Conservation (phyloP, 2,329 filamentous ascomycete genomes). For the Orbilia oligospora region DNA sequence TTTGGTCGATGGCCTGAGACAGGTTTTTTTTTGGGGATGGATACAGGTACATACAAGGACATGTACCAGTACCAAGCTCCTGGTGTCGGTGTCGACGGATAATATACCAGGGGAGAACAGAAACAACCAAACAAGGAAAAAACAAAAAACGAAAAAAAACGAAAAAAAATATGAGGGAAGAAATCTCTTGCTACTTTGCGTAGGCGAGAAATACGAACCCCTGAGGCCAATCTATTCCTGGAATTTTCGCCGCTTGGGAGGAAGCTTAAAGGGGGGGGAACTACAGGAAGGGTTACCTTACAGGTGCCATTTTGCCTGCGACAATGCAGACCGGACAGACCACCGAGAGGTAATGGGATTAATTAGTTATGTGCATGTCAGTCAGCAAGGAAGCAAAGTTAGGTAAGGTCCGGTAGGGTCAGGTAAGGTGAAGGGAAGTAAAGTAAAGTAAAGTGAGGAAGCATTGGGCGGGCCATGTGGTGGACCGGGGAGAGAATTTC, state of each 20-base stretch:
- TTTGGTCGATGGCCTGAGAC: neutral
- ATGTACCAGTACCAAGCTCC: neutral
- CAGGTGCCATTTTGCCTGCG: constrained; percentile 41
- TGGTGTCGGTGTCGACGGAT: constrained; percentile 16
- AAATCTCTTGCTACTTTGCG: constrained; percentile 32
- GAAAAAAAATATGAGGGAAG: neutral
- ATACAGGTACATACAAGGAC: too few species aligned
- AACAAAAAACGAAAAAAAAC: too few species aligned
- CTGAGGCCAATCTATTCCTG: constrained; percentile 61
- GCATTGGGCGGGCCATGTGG: constrained; percentile 1
- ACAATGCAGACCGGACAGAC: neutral
- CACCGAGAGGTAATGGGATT: neutral
- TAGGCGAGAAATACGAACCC: constrained; percentile 50
- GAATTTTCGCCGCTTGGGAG: constrained; percentile 46
- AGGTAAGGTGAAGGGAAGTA: too few species aligned
- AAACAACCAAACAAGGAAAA: neutral
- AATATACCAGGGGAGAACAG: neutral
- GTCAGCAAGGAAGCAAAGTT: neutral
- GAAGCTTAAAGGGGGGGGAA: constrained; percentile 28
- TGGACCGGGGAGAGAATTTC: constrained; percentile 9
- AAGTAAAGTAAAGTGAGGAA: neutral
- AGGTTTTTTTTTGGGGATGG: neutral
- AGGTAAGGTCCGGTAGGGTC: too few species aligned
- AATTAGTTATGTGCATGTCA: constrained; percentile 15
- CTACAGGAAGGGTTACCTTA: constrained; percentile 39